Base-by-base conservation (phyloP, 2,329 filamentous ascomycete genomes). In the Cercospora sojina region DNA sequence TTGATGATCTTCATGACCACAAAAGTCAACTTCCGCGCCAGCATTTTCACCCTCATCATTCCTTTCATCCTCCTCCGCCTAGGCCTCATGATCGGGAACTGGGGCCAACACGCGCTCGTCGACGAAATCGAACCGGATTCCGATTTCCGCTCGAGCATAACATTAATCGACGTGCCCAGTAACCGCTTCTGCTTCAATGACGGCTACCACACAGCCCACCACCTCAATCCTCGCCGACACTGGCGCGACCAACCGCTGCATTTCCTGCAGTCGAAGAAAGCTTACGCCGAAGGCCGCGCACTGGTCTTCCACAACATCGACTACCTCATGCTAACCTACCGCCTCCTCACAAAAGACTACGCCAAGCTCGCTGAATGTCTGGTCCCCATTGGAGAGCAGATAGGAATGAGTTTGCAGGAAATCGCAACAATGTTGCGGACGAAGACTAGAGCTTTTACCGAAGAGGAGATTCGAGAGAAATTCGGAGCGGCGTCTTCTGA, bases 131-230 rank as follows among this genome's bases (percentile, higher is more conserved):
- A 92, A 71, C 91, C 91, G 0, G 86, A 91, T 73, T 93, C 90
- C 0, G 91, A 94, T 74, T 93, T 88, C 73, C 84, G 90, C 38
- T 92, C 89, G 0, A 93, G 90, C 76, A 91, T 93, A 70, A 93
- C 91, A 0, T 76, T 94, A 25, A 88, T 94, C 63, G 91, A 94
- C 73, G 90, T 93, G 6, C 83, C 89, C 6, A 92, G 90, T 78
- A 93, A 93, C 77, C 89, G 91, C 38, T 89, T 89, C 78, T 93
- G 90, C 80, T 93, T 89, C 84, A 93, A 93, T 72, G 91, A 93
- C 73, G 91, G 91, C 70, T 93, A 92, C 77, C 90, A 93, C 78
- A 93, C 90, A 6, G 91, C 90, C 18, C 91, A 93, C 75, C 91
- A 93, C 73, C 85, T 93, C 60, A 92, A 93, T 78, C 91, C 90